Evolutionary conservation across 2,329 filamentous ascomycete species (phyloP), one percentile per base, ranked within the genome.

Genomic region (Drechslerella stenobrocha): DNA sequence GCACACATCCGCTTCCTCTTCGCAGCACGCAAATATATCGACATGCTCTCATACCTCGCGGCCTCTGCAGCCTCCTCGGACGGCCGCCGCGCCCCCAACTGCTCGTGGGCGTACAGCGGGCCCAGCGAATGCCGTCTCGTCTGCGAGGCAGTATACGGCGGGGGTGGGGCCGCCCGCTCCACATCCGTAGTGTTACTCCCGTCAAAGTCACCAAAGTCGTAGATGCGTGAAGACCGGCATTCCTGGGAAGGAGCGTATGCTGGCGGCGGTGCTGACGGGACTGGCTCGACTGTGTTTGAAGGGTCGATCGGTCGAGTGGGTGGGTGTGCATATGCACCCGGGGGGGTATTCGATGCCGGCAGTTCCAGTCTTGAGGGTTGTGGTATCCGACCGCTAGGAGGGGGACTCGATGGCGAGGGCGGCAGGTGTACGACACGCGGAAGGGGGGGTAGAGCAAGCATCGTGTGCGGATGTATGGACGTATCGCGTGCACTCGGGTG

Each of bases 171-270:
- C 24, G 63, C 63, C 24, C 63, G 63, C 32, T 67, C 63, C 18
- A 55, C 50, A 22, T 67, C 63, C n/a, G n/a, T n/a, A n/a, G n/a
- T n/a, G n/a, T n/a, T n/a, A 24, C 50, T 23, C 15, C 52, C 42
- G 28, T 35, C 22, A 8, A 67, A 26, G 15, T 67, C 63, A 2
- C 53, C 63, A 30, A 45, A 51, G 20, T 60, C 63, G 55, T 67
- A 67, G 30, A 67, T 24, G 18, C 63, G 55, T 46, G 63, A 67
- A 20, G 42, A 47, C 22, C 63, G 63, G 28, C 63, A 67, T 28
- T 67, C 63, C 23, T 40, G 61, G 4, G 63, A 51, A 20, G 55
- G 63, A 3, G 60, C 47, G 51, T 67, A 67, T 22, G 63, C 63
- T 24, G 63, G 63, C 55, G 63, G 63, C 37, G 55, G 63, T 13